Evolutionary conservation across 2,329 filamentous ascomycete genomes (phyloP).

Genomic region (Sphaerostilbella broomeana): DNA sequence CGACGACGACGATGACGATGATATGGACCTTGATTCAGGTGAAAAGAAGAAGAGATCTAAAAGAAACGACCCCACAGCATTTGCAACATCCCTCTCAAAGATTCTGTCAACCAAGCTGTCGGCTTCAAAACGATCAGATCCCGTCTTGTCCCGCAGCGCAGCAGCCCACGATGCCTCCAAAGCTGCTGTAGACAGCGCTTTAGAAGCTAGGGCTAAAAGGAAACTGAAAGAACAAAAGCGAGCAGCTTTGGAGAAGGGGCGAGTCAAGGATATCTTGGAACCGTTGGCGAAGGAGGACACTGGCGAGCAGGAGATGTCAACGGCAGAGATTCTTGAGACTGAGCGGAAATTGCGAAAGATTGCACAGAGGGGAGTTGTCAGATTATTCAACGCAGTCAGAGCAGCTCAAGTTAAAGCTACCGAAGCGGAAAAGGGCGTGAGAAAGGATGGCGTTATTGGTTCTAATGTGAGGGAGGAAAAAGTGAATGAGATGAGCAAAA

Average conservation of each 20-base stretch:
- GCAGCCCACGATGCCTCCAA: conserved; percentile 66
- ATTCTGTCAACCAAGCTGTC: conserved; percentile 88
- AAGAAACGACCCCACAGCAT: conserved; percentile 84
- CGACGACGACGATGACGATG: conserved; percentile 34
- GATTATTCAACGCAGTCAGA: conserved; percentile 91
- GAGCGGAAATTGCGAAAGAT: conserved; percentile 80
- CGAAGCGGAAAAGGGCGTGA: conserved; percentile 64
- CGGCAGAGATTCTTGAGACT: conserved; percentile 54
- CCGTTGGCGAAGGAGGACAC: conserved; percentile 49
- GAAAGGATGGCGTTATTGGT: conserved; percentile 69
- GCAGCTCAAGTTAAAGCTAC: conserved; percentile 85
- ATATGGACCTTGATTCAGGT: conserved; percentile 29
- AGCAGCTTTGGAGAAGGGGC: conserved; percentile 73
- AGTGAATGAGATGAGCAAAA: conserved; percentile 92
- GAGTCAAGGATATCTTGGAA: conserved; percentile 77
- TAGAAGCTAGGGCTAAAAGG: conserved; percentile 74
- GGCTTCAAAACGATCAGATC: conserved; percentile 73
- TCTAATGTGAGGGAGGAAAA: conserved; percentile 76
- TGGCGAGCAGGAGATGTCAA: conserved; percentile 37
- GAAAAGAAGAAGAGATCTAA: conserved; percentile 55
- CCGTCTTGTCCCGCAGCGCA: conserved; percentile 80
- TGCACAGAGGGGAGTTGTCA: conserved; percentile 88
- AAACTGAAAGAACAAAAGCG: conserved; percentile 77
- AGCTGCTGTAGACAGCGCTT: conserved; percentile 64
- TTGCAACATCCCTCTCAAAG: conserved; percentile 87